Evolutionary conservation across 257 asterid species (phyloP).

Genomic region (Solanum etuberosum): DNA sequence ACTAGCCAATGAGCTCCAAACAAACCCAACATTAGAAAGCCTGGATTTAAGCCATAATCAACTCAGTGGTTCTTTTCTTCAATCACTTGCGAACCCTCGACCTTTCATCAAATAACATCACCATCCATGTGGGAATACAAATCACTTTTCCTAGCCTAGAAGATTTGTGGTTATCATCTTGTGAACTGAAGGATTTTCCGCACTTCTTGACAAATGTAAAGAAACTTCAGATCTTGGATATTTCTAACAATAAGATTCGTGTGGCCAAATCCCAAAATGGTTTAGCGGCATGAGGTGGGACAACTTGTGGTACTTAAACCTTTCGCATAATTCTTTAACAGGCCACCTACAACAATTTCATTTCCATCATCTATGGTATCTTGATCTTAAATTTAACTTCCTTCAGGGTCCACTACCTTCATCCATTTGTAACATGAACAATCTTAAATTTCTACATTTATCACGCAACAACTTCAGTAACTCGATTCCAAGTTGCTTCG

Average conservation of each 20-base stretch:
- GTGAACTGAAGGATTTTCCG: no score
- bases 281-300: neutral
- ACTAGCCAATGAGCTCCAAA: no score
- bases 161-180: rapidly evolving
- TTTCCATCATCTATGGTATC: neutral
- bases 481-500: neutral
- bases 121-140: rapidly evolving
- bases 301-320: neutral
- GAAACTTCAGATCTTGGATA: rapidly evolving
- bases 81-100: no score
- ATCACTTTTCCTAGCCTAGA: neutral
- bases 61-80: no score
- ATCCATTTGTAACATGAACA: neutral
- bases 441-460: neutral
- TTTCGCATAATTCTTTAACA: neutral
- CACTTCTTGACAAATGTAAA: neutral
- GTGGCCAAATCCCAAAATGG: no score
- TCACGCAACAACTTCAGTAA: neutral
- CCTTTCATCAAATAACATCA: no score
- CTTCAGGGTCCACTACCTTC: neutral
- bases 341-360: neutral
- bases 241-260: no score
- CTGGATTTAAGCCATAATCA: no score
- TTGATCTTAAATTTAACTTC: neutral
- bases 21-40: rapidly evolving